phyloP scores from a whole-genome alignment of 2,329 filamentous ascomycete species.

The Lachnellula subtilissima region DNA sequence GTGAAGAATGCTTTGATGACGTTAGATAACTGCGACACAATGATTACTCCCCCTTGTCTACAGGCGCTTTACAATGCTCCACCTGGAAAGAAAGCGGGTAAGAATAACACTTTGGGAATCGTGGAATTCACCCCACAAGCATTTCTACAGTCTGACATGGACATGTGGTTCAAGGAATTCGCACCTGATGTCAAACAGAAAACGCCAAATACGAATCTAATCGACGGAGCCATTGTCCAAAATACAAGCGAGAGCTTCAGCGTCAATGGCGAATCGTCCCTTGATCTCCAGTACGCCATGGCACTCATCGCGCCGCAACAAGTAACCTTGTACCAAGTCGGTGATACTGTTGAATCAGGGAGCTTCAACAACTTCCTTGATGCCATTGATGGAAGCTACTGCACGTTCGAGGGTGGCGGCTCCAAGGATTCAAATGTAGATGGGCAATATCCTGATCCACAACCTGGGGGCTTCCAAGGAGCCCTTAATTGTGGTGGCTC shows the following conservation, averaged over 20 bases:
- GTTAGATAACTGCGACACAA: conserved; percentile 42
- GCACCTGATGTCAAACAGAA: conserved; percentile 36
- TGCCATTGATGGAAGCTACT: conserved; percentile 42
- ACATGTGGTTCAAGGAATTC: conserved; percentile 45
- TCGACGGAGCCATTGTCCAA: conserved; percentile 35
- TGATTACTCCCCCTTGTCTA: conserved; percentile 54
- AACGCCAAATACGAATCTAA: conserved; percentile 33
- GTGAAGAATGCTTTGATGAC: conserved; percentile 24
- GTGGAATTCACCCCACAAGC: conserved; percentile 54
- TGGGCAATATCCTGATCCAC: conserved; percentile 32
- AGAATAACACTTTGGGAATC: conserved; percentile 48
- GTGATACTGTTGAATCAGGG: conserved; percentile 29
- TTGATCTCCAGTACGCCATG: conserved; percentile 41
- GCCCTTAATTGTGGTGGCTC: conserved; percentile 42
- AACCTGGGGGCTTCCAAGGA: conserved; percentile 34
- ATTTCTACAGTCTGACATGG: conserved; percentile 46
- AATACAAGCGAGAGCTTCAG: conserved; percentile 34
- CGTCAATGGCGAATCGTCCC: conserved; percentile 37
- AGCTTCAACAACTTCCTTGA: conserved; percentile 34
- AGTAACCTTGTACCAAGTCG: conserved; percentile 46
- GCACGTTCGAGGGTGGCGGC: conserved; percentile 40
- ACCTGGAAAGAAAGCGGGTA: conserved; percentile 31
- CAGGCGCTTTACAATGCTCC: conserved; percentile 47
- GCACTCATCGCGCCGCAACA: conserved; percentile 47
- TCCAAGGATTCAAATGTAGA: conserved; percentile 33